These are phyloP conservation scores for Penicillium tannophilum DNA, from an alignment of 495 filamentous ascomycete genomes.

Conservation along the genomic window DNA sequence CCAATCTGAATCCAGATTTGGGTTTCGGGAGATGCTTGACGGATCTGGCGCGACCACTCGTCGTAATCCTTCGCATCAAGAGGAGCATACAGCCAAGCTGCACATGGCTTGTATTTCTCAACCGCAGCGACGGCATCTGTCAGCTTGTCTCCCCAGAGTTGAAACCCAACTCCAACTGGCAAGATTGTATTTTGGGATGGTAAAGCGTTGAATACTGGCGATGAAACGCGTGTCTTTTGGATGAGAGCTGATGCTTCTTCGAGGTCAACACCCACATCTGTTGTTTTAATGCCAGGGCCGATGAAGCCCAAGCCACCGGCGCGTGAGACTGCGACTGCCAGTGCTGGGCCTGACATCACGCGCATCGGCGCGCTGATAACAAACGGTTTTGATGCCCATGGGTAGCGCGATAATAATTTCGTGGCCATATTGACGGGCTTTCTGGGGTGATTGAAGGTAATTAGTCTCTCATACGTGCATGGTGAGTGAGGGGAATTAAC, in stretches of 20 bases:
- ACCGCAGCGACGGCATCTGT: slow-evolving; percentile 44
- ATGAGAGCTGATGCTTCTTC: slow-evolving; percentile 34
- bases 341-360: slow-evolving; percentile 60
- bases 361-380: slow-evolving; percentile 75
- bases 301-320: slow-evolving; percentile 68
- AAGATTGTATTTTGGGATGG: slow-evolving; percentile 34
- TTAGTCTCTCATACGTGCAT: not conserved
- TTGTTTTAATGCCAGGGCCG: slow-evolving; percentile 40
- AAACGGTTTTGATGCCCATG: slow-evolving; percentile 65
- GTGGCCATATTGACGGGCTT: slow-evolving; percentile 15
- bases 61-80: slow-evolving; percentile 47
- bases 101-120: slow-evolving; percentile 55
- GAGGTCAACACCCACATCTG: slow-evolving; percentile 35
- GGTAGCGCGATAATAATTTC: slow-evolving; percentile 47
- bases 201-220: slow-evolving; percentile 13
- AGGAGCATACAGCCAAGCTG: slow-evolving; percentile 74
- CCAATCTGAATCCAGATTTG: slow-evolving; percentile 72
- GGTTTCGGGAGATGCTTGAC: slow-evolving; percentile 45
- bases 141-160: slow-evolving; percentile 57
- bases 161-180: slow-evolving; percentile 66
- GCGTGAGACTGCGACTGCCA: slow-evolving; percentile 60
- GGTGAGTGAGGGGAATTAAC: not conserved
- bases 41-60: slow-evolving; percentile 56
- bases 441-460: not conserved
- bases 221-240: slow-evolving; percentile 12